Percentiles rank a stretch among this genome's conserved stretches.
phyloP scores from a whole-genome alignment of 2,329 filamentous ascomycete genomes.

The Alternaria viburni region DNA sequence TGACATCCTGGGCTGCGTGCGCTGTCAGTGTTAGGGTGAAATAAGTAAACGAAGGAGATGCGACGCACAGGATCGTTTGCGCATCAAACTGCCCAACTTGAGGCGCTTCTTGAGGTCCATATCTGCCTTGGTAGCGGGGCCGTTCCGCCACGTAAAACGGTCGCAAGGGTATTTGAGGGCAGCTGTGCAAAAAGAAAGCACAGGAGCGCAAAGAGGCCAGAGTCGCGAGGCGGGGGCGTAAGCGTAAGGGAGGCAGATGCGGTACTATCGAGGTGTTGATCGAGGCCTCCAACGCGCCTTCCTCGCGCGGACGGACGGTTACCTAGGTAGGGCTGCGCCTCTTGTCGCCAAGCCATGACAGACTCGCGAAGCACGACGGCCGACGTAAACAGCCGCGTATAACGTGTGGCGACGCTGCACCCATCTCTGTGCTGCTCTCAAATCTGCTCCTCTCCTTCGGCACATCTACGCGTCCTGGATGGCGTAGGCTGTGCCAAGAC shows the following conservation, averaged over 20 bases:
- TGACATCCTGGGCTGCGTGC: slow-evolving; percentile 35
- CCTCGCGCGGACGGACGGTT: slow-evolving; percentile 4
- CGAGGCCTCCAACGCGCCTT: slow-evolving; percentile 7
- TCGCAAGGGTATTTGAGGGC: neutral
- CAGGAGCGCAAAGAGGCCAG: neutral
- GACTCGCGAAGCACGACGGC: slow-evolving; percentile 1
- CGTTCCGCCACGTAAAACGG: neutral
- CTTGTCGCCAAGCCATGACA: slow-evolving; percentile 26
- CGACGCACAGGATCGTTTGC: slow-evolving; percentile 37
- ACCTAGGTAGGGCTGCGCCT: slow-evolving; percentile 23
- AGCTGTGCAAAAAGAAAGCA: neutral
- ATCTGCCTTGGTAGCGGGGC: slow-evolving; percentile 13
- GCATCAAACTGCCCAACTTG: slow-evolving; percentile 45
- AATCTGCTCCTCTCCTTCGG: neutral
- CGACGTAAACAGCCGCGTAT: slow-evolving; percentile 36
- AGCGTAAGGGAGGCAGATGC: neutral
- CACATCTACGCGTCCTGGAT: slow-evolving; percentile 7
- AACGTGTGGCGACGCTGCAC: slow-evolving; percentile 3
- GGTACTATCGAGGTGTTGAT: neutral
- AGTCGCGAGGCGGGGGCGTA: neutral
- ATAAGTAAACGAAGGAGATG: neutral
- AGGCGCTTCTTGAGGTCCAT: slow-evolving; percentile 51
- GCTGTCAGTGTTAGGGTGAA: slow-evolving; percentile 18
- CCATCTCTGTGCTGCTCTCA: neutral
- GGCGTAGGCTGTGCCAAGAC: slow-evolving; percentile 7